Evolutionary conservation across 164 flowering plant genomes (phyloP).

Genomic region (Brasenia schreberi): DNA sequence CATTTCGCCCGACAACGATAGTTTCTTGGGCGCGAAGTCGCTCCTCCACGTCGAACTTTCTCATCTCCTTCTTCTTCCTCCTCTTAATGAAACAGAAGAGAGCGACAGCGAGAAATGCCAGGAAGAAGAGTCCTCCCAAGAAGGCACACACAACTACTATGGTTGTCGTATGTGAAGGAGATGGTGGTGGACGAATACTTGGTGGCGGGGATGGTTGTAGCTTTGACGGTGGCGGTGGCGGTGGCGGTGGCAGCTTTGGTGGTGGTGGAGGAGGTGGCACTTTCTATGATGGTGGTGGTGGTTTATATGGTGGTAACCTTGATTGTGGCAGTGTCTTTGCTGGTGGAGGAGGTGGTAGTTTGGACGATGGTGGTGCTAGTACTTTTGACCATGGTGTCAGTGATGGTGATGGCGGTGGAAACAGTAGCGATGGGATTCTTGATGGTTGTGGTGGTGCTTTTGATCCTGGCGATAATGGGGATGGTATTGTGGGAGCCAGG

Average conservation of each 20-base stretch:
- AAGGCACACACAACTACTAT: constrained; percentile 39
- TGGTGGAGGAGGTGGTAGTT: constrained; percentile 5
- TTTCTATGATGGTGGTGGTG: constrained; percentile 13
- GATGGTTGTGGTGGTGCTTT: neutral
- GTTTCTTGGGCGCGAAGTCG: constrained; percentile 41
- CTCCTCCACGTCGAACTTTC: constrained; percentile 36
- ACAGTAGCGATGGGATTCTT: neutral
- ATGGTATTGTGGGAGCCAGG: neutral
- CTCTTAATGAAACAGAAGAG: constrained; percentile 48
- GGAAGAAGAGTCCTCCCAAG: constrained; percentile 55
- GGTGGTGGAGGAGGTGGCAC: neutral
- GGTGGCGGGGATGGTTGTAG: constrained; percentile 10
- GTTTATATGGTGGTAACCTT: constrained; percentile 11
- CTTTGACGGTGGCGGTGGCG: neutral
- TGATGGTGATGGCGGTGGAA: neutral
- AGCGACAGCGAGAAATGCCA: constrained; percentile 45
- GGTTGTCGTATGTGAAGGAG: constrained; percentile 26
- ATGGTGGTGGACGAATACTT: constrained; percentile 33
- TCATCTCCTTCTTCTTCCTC: constrained; percentile 18
- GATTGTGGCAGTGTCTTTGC: constrained; percentile 1
- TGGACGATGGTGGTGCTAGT: neutral
- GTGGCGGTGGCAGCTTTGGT: neutral
- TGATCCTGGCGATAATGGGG: neutral
- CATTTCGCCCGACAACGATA: constrained; percentile 42
- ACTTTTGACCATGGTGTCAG: neutral